phyloP scores from a whole-genome alignment of 371 early-diverging fungal species.

The Mortierella sp. region DNA sequence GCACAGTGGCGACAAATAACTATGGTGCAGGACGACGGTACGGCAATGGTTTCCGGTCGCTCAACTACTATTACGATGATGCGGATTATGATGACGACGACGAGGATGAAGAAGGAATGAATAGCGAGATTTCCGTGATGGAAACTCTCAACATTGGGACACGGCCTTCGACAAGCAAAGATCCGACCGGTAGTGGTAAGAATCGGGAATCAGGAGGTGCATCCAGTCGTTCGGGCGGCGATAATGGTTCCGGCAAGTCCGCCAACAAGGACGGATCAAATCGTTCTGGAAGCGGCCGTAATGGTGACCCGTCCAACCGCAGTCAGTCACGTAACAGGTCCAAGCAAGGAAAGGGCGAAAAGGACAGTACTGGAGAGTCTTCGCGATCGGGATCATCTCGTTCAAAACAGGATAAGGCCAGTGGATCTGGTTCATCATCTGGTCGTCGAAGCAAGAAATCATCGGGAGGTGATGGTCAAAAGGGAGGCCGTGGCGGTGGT shows the following conservation, averaged over 20 bases:
- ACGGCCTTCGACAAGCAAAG: slow-evolving; percentile 18
- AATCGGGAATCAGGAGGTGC: slow-evolving; percentile 9
- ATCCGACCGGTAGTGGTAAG: slow-evolving; percentile 15
- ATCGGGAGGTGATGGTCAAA: slow-evolving; percentile 20
- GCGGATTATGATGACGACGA: slow-evolving; percentile 46
- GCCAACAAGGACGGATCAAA: slow-evolving; percentile 7
- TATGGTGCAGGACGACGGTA: slow-evolving; percentile 49
- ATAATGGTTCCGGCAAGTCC: slow-evolving; percentile 10
- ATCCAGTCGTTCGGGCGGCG: slow-evolving; percentile 3
- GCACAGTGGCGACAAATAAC: slow-evolving; percentile 7
- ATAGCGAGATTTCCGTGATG: slow-evolving; percentile 33
- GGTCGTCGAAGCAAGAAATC: slow-evolving; percentile 26
- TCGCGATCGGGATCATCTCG: slow-evolving; percentile 11
- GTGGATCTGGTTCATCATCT: slow-evolving; percentile 7
- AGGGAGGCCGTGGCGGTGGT: slow-evolving; percentile 18
- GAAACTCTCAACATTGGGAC: slow-evolving; percentile 53
- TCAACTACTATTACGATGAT: slow-evolving; percentile 38
- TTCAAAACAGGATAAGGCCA: slow-evolving; percentile 27
- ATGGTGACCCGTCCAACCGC: slow-evolving; percentile 5
- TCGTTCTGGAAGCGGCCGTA: background rate
- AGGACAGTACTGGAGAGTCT: slow-evolving; percentile 10
- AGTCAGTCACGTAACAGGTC: slow-evolving; percentile 23
- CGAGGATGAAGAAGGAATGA: slow-evolving; percentile 15
- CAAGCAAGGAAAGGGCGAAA: slow-evolving; percentile 21
- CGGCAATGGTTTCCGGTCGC: slow-evolving; percentile 34